Conservation (phyloP, 345 rosid genomes). For the Eucalyptus polyanthemos region DNA sequence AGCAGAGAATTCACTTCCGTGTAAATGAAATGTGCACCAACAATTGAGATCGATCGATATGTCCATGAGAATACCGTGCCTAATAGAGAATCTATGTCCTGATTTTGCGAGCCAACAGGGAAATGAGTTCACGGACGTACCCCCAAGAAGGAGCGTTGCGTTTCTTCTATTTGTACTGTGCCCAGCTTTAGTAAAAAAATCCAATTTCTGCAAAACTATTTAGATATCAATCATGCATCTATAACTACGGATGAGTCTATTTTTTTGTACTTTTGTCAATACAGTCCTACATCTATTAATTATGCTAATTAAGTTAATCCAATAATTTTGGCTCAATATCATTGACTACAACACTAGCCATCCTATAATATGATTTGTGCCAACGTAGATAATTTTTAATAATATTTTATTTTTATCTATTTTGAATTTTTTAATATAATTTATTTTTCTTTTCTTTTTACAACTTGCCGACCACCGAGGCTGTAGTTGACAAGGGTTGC, state of each 20-base stretch:
- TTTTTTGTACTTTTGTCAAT: not conserved
- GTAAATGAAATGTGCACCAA: not conserved
- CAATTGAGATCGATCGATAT: not conserved
- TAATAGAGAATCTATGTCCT: not conserved
- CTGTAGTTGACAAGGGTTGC: rapidly evolving
- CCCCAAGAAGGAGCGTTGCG: not conserved
- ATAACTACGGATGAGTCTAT: rapidly evolving
- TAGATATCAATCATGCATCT: rapidly evolving
- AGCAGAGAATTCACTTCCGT: not conserved
- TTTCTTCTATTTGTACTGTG: not conserved
- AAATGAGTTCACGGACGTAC: not conserved
- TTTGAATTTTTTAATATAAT: no score
- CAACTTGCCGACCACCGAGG: rapidly evolving
- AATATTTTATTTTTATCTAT: no score
- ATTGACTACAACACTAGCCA: rapidly evolving
- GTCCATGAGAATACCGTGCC: not conserved
- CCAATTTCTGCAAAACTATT: not conserved
- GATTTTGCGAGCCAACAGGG: not conserved
- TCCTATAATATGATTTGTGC: rapidly evolving
- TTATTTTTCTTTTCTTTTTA: no score
- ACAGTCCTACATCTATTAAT: rapidly evolving
- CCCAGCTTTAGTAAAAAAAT: not conserved
- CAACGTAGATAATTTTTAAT: rapidly evolving
- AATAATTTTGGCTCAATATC: not conserved
- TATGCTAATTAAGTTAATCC: rapidly evolving